Evolutionary conservation across 345 rosid species (phyloP).

Genomic region (Salix udensis): DNA sequence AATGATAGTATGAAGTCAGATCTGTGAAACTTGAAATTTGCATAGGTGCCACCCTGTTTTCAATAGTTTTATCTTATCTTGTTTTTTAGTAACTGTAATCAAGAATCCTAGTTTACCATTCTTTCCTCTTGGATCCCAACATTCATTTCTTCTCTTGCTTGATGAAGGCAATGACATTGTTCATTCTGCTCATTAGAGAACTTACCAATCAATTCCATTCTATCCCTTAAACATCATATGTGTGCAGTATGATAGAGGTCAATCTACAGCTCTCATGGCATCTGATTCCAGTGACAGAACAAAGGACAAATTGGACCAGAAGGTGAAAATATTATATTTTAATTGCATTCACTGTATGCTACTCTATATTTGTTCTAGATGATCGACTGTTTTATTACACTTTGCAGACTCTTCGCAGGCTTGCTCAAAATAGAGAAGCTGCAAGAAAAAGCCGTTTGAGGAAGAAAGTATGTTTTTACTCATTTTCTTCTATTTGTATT

Average conservation of each 20-base stretch:
- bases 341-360: slow-evolving; percentile 9
- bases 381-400: slow-evolving; percentile 24
- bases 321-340: slow-evolving; percentile 42
- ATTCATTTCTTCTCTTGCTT: slow-evolving; percentile 6
- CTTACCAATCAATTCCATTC: slow-evolving; percentile 7
- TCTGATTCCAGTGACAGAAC: slow-evolving; percentile 96
- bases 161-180: background rate
- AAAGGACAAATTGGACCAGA: slow-evolving; percentile 86
- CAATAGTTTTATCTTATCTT: background rate
- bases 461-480: slow-evolving; percentile 57
- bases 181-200: slow-evolving; percentile 2
- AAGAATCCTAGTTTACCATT: slow-evolving; percentile 7
- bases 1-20: background rate
- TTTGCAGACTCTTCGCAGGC: slow-evolving; percentile 84
- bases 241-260: slow-evolving; percentile 69
- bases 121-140: background rate
- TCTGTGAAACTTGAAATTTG: background rate
- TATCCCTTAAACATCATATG: slow-evolving; percentile 10
- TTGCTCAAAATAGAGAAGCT: slow-evolving; percentile 98
- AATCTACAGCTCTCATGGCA: slow-evolving; percentile 39
- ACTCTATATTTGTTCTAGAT: slow-evolving; percentile 10
- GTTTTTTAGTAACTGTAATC: background rate
- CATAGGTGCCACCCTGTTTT: background rate
- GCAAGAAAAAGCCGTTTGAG: slow-evolving; percentile 95
- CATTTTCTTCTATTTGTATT: background rate